Percentiles rank a stretch among this genome's conserved stretches.
phyloP scores from a whole-genome alignment of 2,329 filamentous ascomycete species.

The Fusarium sp. region DNA sequence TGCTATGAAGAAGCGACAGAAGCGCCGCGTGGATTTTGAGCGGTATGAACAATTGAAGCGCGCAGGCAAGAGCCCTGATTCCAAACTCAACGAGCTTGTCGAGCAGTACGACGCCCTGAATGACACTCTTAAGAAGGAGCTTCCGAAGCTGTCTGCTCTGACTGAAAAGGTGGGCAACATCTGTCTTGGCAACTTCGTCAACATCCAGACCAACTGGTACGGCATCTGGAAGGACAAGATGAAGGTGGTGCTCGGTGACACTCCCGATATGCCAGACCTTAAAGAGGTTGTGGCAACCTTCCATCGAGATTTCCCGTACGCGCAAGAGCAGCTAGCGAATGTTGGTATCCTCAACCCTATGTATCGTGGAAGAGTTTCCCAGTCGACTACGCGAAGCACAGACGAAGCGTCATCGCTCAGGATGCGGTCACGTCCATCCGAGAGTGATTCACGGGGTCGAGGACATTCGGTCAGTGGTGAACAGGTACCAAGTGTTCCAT shows the following conservation, averaged over 20 bases:
- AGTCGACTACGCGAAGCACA: conserved; percentile 69
- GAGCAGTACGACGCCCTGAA: conserved; percentile 94
- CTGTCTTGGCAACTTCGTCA: conserved; percentile 85
- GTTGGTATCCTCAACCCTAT: conserved; percentile 84
- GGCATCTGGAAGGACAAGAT: conserved; percentile 87
- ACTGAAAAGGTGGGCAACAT: conserved; percentile 88
- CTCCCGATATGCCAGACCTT: conserved; percentile 72
- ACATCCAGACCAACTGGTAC: conserved; percentile 87
- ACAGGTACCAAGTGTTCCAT: conserved; percentile 71
- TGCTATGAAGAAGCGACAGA: conserved; percentile 94
- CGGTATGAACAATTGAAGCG: conserved; percentile 83
- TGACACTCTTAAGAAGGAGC: conserved; percentile 90
- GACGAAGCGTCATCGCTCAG: conserved; percentile 63
- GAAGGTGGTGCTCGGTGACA: conserved; percentile 77
- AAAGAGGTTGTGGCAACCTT: conserved; percentile 83
- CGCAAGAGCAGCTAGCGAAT: conserved; percentile 77
- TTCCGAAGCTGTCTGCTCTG: conserved; percentile 84
- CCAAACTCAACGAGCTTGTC: conserved; percentile 84
- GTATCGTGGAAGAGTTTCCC: conserved; percentile 70
- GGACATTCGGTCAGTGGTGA: conserved; percentile 74
- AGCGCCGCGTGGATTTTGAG: conserved; percentile 90
- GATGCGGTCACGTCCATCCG: conserved; percentile 63
- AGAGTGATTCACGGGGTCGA: conserved; percentile 66
- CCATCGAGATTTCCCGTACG: conserved; percentile 80
- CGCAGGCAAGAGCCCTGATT: conserved; percentile 86